Conservation (phyloP, 805 yeast species). For the Zygosaccharomyces rouxii region DNA sequence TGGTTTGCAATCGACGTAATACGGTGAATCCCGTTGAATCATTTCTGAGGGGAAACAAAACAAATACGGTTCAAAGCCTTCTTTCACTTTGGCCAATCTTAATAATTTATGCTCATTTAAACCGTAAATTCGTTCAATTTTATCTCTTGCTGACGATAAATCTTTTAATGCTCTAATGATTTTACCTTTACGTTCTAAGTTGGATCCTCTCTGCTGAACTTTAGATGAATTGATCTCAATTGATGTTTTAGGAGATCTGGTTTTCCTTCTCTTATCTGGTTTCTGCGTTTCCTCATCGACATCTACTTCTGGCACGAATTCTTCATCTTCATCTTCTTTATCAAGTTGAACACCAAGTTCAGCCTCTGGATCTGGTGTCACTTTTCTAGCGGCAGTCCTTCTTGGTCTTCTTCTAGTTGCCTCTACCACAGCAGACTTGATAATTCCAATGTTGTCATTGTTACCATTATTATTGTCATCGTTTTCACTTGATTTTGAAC, state of each 20-base stretch:
- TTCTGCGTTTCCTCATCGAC: slow-evolving; percentile 3
- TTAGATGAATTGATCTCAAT: not conserved
- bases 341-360: not conserved
- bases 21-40: slow-evolving; percentile 24
- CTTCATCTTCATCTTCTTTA: slow-evolving; percentile 16
- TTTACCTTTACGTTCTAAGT: slow-evolving; percentile 21
- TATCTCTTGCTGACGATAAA: slow-evolving; percentile 40
- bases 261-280: slow-evolving; percentile 10
- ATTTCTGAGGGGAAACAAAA: slow-evolving; percentile 40
- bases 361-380: not conserved
- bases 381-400: slow-evolving; percentile 10
- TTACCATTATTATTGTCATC: not conserved
- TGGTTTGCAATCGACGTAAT: slow-evolving; percentile 20
- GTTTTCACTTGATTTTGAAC: not conserved
- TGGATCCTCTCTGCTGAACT: slow-evolving; percentile 13
- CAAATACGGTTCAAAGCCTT: slow-evolving; percentile 45
- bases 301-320: slow-evolving; percentile 13
- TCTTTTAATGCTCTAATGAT: slow-evolving; percentile 30
- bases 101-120: slow-evolving; percentile 42
- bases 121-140: slow-evolving; percentile 47
- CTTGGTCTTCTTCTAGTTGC: slow-evolving; percentile 12
- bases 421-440: slow-evolving; percentile 12
- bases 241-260: slow-evolving; percentile 1
- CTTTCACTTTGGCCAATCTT: slow-evolving; percentile 42
- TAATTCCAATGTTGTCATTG: slow-evolving; percentile 5